Evolutionary conservation across 73 alveolate species (phyloP), one percentile per base, ranked within the genome.

Genomic region (Blepharisma japonicum): DNA sequence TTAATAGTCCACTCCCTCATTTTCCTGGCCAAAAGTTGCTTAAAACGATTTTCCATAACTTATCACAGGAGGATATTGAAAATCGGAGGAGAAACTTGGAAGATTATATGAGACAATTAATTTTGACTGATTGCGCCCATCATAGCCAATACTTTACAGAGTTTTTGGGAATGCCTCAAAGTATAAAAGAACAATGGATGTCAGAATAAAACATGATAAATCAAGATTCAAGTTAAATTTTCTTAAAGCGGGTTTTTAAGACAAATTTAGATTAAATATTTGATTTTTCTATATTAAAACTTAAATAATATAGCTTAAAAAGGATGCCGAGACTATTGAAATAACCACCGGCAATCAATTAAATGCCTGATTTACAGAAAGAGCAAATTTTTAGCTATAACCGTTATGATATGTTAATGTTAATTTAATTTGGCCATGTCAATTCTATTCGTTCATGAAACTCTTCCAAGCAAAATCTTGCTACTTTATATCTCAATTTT

Each of bases 381-480:
- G 5, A 1, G 5, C 42, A 32, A 32, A 32, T 1, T 32, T 32
- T 32, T 32, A 32, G 0, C 42, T 32, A 0, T 32, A 32, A 32
- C 42, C 42, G 42, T 32, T 32, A 32, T 32, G 3, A 32, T 1
- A 32, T 32, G 42, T 32, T 32, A 14, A 14, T 61, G 48, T 25
- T 61, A 25, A n/a, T 18, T 18, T 25, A 18, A 18, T 61, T 14
- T 18, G 74, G 74, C 74, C 74, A 61, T 1, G 23, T 8, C 48
- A 61, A 61, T 39, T 61, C 74, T 1, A 61, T 39, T 25, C 74
- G 74, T 61, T 61, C 49, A 9, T 25, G 18, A 25, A 61, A 61
- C 47, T 61, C 74, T 25, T 61, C 74, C 47, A 61, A 61, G 46
- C 74, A 61, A 61, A 61, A 61, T 25, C 47, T 14, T 2, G 23